Base-by-base conservation (phyloP, 2,329 filamentous ascomycete species). In the Aspergillus pseudotamarii region DNA sequence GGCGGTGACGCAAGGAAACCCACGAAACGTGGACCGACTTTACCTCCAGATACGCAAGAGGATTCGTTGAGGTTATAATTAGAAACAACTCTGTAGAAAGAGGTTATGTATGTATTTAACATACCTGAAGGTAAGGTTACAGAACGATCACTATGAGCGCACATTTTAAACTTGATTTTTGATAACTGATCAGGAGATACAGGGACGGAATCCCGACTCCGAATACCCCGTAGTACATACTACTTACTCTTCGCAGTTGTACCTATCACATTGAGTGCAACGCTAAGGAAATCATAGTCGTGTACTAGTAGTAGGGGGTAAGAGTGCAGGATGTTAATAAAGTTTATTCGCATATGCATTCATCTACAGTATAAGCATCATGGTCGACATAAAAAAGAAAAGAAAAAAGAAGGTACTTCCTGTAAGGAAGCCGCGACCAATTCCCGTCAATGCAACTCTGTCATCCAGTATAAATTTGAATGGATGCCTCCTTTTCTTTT, bases 1-100 rank as follows among this genome's bases (percentile, higher is more conserved):
- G 70, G 71, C 68, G 73, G 70, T 73, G 68, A 58, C 11, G 28
- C 14, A 30, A 50, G 36, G 55, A 46, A 57, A 21, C 30, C 57
- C 32, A 48, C 55, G 48, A 54, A 58, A 55, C 56, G 56, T 55
- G 46, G 60, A 41, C 34, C 51, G 55, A 67, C 58, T 53, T 57
- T 68, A 51, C 66, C 66, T 46, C 66, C 66, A 60, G 66, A 68
- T 59, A 66, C 64, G 23, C 66, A 60, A 50, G 61, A 66, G 54
- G 57, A 64, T 41, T 43, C 21, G 45, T 48, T 11, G 5, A 38
- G 23, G 41, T 59, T 68, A 68, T 68, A 68, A 66, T 63, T 66
- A 68, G 66, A 67, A 67, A 14, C 46, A 32, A 34, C 16, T 51
- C 5, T 19, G 43, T 23, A 46, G 10, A 12, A 23, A 11, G 43